phyloP scores from a whole-genome alignment of 148 eudicot genomes.

The Vaccinium corymbosum region DNA sequence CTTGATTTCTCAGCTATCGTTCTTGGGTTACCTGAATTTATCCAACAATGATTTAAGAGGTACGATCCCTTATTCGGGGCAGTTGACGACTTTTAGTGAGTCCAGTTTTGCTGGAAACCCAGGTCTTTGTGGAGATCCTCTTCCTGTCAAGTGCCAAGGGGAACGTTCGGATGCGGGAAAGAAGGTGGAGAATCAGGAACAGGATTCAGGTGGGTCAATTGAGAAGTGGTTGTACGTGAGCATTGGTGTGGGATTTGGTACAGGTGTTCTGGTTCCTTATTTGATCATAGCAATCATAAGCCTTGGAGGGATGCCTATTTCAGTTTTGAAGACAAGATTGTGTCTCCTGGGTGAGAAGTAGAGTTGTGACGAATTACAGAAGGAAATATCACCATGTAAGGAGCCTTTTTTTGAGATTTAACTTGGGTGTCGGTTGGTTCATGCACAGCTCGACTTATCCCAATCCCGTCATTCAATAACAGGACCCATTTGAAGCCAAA shows the following conservation, averaged over 20 bases:
- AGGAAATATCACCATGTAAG: not conserved
- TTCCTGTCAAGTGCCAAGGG: slow-evolving; percentile 15
- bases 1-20: slow-evolving; percentile 43
- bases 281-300: slow-evolving; percentile 16
- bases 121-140: slow-evolving; percentile 46
- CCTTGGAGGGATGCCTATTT: slow-evolving; percentile 32
- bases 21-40: slow-evolving; percentile 37
- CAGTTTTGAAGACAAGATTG: slow-evolving; percentile 23
- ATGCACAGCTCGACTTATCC: not conserved
- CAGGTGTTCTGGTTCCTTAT: slow-evolving; percentile 28
- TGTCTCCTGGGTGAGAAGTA: slow-evolving; percentile 1
- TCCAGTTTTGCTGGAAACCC: slow-evolving; percentile 38
- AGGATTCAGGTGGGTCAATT: not conserved
- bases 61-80: slow-evolving; percentile 41
- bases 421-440: not conserved
- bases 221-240: slow-evolving; percentile 32
- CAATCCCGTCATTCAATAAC: not conserved
- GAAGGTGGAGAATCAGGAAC: not conserved
- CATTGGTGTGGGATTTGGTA: slow-evolving; percentile 32
- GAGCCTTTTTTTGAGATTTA: not conserved
- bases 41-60: slow-evolving; percentile 45
- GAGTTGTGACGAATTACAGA: not conserved
- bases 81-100: slow-evolving; percentile 28
- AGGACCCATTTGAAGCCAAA: no score
- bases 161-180: not conserved